Evolutionary conservation across 1,284 basidiomycete species (phyloP).

Genomic region (Apiotrichum montevideense): DNA sequence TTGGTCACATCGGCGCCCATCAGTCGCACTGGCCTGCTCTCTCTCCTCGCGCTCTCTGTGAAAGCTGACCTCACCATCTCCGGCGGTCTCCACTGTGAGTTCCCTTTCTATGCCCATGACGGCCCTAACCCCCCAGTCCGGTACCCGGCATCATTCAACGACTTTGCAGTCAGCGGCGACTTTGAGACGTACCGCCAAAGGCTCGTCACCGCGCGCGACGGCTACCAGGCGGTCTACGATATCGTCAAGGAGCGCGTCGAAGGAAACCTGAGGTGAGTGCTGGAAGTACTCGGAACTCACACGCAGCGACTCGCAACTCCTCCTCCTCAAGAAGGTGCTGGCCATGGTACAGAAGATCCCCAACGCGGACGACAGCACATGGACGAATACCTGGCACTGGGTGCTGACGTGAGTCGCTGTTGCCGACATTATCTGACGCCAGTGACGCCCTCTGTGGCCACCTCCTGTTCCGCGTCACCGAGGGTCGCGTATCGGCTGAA

Average conservation of each 20-base stretch:
- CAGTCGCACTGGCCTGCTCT: slow-evolving; percentile 85
- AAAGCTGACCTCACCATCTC: slow-evolving; percentile 94
- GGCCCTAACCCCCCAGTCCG: slow-evolving; percentile 54
- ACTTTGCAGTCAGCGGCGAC: slow-evolving; percentile 87
- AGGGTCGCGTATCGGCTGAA: slow-evolving; percentile 86
- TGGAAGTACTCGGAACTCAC: slow-evolving; percentile 1
- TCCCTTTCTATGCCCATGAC: background rate
- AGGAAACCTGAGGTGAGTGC: slow-evolving; percentile 67
- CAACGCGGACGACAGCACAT: slow-evolving; percentile 58
- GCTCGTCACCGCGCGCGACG: slow-evolving; percentile 67
- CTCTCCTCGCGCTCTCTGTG: slow-evolving; percentile 80
- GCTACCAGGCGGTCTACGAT: slow-evolving; percentile 88
- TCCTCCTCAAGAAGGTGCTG: slow-evolving; percentile 83
- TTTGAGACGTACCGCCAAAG: slow-evolving; percentile 84
- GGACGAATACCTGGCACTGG: slow-evolving; percentile 99
- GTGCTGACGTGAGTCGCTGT: slow-evolving; percentile 54
- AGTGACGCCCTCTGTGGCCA: slow-evolving; percentile 91
- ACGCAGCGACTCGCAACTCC: slow-evolving; percentile 67
- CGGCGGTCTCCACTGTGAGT: slow-evolving; percentile 76
- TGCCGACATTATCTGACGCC: slow-evolving; percentile 36
- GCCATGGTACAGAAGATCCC: slow-evolving; percentile 59
- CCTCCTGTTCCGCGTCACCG: slow-evolving; percentile 79
- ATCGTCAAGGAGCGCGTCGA: slow-evolving; percentile 89
- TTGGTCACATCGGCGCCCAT: slow-evolving; percentile 89
- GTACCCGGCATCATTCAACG: slow-evolving; percentile 92